Base-by-base conservation (phyloP, 2,329 filamentous ascomycete species). In the Penicillium sp. region DNA sequence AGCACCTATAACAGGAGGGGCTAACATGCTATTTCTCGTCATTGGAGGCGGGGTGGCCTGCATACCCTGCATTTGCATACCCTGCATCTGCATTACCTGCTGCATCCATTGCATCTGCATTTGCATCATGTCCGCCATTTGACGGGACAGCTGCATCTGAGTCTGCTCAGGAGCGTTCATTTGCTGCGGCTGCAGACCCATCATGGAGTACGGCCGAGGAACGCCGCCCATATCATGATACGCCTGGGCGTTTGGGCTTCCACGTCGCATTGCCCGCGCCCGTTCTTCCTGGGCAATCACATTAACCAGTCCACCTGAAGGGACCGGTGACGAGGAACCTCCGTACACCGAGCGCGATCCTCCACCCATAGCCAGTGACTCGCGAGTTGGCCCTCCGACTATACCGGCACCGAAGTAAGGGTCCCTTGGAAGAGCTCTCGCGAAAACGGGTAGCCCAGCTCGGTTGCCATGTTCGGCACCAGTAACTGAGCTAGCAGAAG, bases 41-140 rank as follows among this genome's bases (percentile, higher is more conserved):
- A 60, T 58, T 31, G 64, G 61, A 42, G 61, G 65, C 16, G 31
- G 16, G 62, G 57, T 55, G 18, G 51, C 56, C 35, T 68, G 68
- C 46, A 64, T 61, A 20, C 66, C 75, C 78, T 88, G 86, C 81
- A 89, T 85, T 32, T 70, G 66, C 62, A 74, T 72, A n/a, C n/a
- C 75, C 78, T 88, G 86, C 81, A 89, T 85, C 32, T 70, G 66
- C 62, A 74, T 72, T 72, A 76, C 75, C 55, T 74, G 71, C 60
- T 90, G 86, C 85, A 94, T 91, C 70, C 89, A 89, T 64, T 94
- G 87, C 85, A 94, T 90, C 66, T 95, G 89, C 84, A 93, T 89
- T 64, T 89, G 85, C 86, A 91, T 89, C 70, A 91, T 89, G 60
- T 88, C 84, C 46, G 81, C 79, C 87, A 91, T 90, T 62, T 90